These are phyloP conservation scores for Termitomyces sp. DNA, from an alignment of 768 basidiomycete species.

Conservation along the genomic window DNA sequence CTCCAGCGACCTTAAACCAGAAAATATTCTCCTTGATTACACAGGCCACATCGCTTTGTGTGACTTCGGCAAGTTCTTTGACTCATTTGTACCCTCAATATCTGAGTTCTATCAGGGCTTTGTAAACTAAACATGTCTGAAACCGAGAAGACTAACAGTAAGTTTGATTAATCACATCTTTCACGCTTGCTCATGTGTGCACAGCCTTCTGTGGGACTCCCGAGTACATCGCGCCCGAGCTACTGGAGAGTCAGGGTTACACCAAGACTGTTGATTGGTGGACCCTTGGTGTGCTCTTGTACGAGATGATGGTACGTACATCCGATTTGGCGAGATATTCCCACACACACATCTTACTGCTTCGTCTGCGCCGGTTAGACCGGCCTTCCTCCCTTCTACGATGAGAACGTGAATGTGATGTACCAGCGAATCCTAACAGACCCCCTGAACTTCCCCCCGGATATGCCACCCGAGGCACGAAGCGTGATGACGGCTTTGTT, in stretches of 20 bases:
- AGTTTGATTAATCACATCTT: slow-evolving; percentile 19
- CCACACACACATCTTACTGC: neutral
- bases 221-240: slow-evolving; percentile 97
- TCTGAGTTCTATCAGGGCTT: slow-evolving; percentile 44
- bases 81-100: neutral
- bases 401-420: slow-evolving; percentile 98
- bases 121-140: slow-evolving; percentile 98
- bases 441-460: slow-evolving; percentile 87
- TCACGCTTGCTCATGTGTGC: slow-evolving; percentile 7
- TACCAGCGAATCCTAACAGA: slow-evolving; percentile 94
- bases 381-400: slow-evolving; percentile 97
- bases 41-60: slow-evolving; percentile 97
- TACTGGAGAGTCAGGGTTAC: slow-evolving; percentile 94
- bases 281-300: slow-evolving; percentile 94
- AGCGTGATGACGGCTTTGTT: slow-evolving; percentile 87
- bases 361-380: slow-evolving; percentile 44
- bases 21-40: slow-evolving; percentile 96
- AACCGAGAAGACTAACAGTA: slow-evolving; percentile 95
- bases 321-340: slow-evolving; percentile 7
- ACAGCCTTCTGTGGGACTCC: slow-evolving; percentile 97
- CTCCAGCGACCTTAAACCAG: slow-evolving; percentile 88
- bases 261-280: slow-evolving; percentile 99
- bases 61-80: slow-evolving; percentile 69
- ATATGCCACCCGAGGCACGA: slow-evolving; percentile 84
- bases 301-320: slow-evolving; percentile 85